Conservation (phyloP, 1,139 yeast species). For the Candida tropicalis region DNA sequence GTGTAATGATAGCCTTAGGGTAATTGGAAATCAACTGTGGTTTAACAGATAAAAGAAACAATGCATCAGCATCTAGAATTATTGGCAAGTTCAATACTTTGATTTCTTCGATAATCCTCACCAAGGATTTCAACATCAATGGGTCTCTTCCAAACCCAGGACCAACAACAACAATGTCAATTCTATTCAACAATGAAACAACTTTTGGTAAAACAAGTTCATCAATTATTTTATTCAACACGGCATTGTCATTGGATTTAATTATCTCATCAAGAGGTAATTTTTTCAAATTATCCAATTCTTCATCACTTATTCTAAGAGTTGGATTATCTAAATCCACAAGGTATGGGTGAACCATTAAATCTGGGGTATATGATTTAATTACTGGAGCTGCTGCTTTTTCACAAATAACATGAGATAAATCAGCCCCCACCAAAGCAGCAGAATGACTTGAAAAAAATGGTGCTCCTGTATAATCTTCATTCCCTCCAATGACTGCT, state of each 20-base stretch:
- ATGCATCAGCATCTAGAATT: constrained; percentile 88
- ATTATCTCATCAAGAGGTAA: constrained; percentile 25
- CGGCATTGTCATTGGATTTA: constrained; percentile 17
- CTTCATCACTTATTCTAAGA: constrained; percentile 18
- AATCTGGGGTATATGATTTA: constrained; percentile 85
- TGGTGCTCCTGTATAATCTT: constrained; percentile 97
- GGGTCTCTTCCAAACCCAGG: constrained; percentile 92
- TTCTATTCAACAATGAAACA: constrained; percentile 54
- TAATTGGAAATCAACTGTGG: constrained; percentile 56
- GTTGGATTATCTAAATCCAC: constrained; percentile 32
- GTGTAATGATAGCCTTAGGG: constrained; percentile 72
- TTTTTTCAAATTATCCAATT: constrained; percentile 19
- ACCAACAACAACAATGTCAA: constrained; percentile 85
- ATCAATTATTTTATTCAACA: constrained; percentile 37
- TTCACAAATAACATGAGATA: constrained; percentile 88
- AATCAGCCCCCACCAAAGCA: constrained; percentile 83
- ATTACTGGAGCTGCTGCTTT: constrained; percentile 75
- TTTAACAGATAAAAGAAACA: constrained; percentile 59
- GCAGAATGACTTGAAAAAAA: constrained; percentile 86
- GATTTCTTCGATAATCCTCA: constrained; percentile 58
- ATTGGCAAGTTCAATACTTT: constrained; percentile 59
- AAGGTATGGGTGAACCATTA: constrained; percentile 95
- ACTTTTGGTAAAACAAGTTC: constrained; percentile 58
- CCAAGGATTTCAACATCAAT: constrained; percentile 63
- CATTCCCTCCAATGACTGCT: constrained; percentile 91